Evolutionary conservation across 2,329 filamentous ascomycete species (phyloP).

Genomic region (Fusarium nanum): DNA sequence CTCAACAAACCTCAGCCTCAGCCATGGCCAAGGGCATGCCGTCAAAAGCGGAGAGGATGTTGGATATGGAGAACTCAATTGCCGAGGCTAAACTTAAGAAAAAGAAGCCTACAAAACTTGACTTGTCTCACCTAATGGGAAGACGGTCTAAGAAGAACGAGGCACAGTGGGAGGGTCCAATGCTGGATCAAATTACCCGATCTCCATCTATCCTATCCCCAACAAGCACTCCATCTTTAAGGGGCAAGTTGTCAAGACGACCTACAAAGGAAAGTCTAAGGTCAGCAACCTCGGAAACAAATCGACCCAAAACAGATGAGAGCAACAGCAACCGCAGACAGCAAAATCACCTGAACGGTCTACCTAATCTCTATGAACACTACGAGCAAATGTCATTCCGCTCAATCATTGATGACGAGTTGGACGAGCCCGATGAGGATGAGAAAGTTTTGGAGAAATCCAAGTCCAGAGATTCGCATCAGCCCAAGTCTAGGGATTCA

Average conservation of each 20-base stretch:
- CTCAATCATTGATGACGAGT: slow-evolving; percentile 51
- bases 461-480: slow-evolving; percentile 23
- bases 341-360: slow-evolving; percentile 51
- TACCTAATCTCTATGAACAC: slow-evolving; percentile 67
- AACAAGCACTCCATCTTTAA: slow-evolving; percentile 45
- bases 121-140: slow-evolving; percentile 59
- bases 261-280: slow-evolving; percentile 53
- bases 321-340: slow-evolving; percentile 42
- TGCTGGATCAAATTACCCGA: slow-evolving; percentile 54
- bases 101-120: slow-evolving; percentile 62
- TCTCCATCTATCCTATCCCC: slow-evolving; percentile 59
- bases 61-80: slow-evolving; percentile 57
- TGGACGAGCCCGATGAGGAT: slow-evolving; percentile 27
- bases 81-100: slow-evolving; percentile 44
- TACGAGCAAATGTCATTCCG: slow-evolving; percentile 68
- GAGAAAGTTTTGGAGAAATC: slow-evolving; percentile 22
- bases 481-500: slow-evolving; percentile 22
- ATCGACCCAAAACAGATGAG: slow-evolving; percentile 45
- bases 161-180: slow-evolving; percentile 48
- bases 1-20: slow-evolving; percentile 68
- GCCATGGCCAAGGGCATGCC: slow-evolving; percentile 68
- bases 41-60: slow-evolving; percentile 58
- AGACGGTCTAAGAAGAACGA: slow-evolving; percentile 49
- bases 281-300: slow-evolving; percentile 37
- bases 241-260: slow-evolving; percentile 51